Evolutionary conservation across 2,329 filamentous ascomycete species (phyloP), one percentile per base, ranked within the genome.

Genomic region (Colletotrichum tropicale): DNA sequence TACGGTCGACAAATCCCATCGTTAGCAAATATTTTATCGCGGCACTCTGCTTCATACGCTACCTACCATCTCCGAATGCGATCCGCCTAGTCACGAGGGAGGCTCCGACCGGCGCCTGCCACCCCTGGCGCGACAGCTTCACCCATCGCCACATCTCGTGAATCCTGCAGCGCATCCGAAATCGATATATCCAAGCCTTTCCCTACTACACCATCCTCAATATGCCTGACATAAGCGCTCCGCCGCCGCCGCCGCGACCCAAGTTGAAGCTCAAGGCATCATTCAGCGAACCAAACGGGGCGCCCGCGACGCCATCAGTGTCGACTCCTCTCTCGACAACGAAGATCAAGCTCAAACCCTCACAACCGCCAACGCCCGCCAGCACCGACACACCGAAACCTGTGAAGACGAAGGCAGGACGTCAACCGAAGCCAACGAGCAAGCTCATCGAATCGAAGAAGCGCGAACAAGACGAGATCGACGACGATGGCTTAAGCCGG

Each of bases 361-460:
- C 85, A 48, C 83, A 84, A 75, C 84, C 85, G 7, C 76, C 83
- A 4, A 86, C 85, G 16, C 85, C 86, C n/a, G 81, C 81, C 26
- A 80, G 79, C 16, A 58, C 79, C 9, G 75, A 76, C 32, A 77
- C 71, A 26, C 80, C 81, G 6, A 81, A 81, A 1, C 81, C 84
- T 1, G 78, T 81, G 58, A 92, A 89, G 81, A 92, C 90, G 4
- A 93, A 93, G 80, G 89, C 91, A 16, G 91, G 91, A 15, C 85
- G 91, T 60, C 86, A 90, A 30, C 86, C 90, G 16, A 93, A 92
- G 78, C 91, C 92, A 8, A 91, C 89, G 10, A 87, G 89, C 65
- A 91, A 91, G 79, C 83, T 90, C 64, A 83, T 89, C 67, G 89
- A 90, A 76, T 88, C 87, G 76, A 93, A 92, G 85, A 93, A 94